Conservation (phyloP, 1,139 yeast genomes). For the Insectozyma bohioensis region DNA sequence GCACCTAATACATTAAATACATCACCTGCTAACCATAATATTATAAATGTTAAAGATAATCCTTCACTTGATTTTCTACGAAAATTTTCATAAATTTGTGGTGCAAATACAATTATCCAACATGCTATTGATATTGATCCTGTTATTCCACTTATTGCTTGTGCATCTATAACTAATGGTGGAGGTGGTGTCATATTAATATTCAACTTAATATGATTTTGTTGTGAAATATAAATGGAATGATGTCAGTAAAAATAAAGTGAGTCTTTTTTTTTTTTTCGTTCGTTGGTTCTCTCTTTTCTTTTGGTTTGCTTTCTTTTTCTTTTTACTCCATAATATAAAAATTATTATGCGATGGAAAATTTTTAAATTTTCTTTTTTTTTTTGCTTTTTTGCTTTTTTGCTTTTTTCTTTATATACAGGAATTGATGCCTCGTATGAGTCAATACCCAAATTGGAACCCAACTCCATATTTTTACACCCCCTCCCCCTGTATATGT, state of each 20-base stretch:
- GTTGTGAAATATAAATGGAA: neutral
- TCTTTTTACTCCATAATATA: no score
- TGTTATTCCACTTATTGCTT: conserved; percentile 80
- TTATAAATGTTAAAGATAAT: conserved; percentile 74
- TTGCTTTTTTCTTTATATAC: no score
- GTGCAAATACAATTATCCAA: conserved; percentile 97
- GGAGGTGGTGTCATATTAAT: conserved; percentile 48
- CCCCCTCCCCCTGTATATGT: no score
- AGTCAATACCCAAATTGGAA: no score
- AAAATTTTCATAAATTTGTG: conserved; percentile 92
- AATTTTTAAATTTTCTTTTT: neutral
- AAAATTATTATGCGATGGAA: conserved; percentile 4
- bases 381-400: no score
- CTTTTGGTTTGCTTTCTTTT: no score
- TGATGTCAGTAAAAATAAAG: neutral
- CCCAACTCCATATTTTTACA: no score
- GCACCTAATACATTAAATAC: conserved; percentile 90
- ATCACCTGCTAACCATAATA: conserved; percentile 88
- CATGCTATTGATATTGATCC: conserved; percentile 95
- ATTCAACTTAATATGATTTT: no score
- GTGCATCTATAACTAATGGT: conserved; percentile 68
- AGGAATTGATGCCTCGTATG: no score
- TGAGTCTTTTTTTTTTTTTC: neutral
- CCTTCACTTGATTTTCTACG: conserved; percentile 84
- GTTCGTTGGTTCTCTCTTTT: no score